Evolutionary conservation across 495 filamentous ascomycete species (phyloP), one percentile per base, ranked within the genome.

Genomic region (Glonium stellatum): DNA sequence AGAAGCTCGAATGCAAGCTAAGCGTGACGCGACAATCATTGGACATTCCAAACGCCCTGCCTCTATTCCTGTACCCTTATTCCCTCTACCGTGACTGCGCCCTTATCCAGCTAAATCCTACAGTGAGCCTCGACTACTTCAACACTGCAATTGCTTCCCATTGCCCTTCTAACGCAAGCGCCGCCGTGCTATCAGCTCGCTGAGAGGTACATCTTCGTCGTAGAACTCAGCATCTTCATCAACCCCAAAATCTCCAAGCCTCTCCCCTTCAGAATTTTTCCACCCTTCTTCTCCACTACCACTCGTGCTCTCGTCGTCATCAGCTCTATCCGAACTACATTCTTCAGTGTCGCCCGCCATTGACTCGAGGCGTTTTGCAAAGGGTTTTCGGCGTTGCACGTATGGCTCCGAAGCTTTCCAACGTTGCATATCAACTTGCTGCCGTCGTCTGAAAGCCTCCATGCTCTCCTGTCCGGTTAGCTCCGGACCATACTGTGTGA

Each of bases 231-330:
- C 81, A 9, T 90, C 88, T 64, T 89, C 88, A 64, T 96, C 91
- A 0, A 96, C 89, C 1, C 93, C 93, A 71, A 90, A 98, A 69
- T 98, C 93, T 46, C 84, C 78, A 36, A 97, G 76, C 9, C 84
- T 77, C 65, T 97, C 91, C 4, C 93, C 93, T 44, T 96, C 92
- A 0, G 84, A 79, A 63, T 96, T 92, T 5, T 77, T 82, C 93
- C 93, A 97, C 6, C 73, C 79, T 61, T 85, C 81, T 65, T 84
- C 82, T 8, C 82, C 71, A 22, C 63, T 62, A 13, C 60, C 63
- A 36, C 46, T 62, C 64, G 10, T 72, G 69, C 27, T 31, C 0
- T 78, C 70, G 10, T 78, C 69, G n/a, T 69, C 61, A 5, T 72
- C 66, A 36, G 67, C 55, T 27, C 67, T 63, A 13, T 75, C 70